Evolutionary conservation across 805 yeast genomes (phyloP), one percentile per base, ranked within the genome.

Genomic region (Starmerella bombi): DNA sequence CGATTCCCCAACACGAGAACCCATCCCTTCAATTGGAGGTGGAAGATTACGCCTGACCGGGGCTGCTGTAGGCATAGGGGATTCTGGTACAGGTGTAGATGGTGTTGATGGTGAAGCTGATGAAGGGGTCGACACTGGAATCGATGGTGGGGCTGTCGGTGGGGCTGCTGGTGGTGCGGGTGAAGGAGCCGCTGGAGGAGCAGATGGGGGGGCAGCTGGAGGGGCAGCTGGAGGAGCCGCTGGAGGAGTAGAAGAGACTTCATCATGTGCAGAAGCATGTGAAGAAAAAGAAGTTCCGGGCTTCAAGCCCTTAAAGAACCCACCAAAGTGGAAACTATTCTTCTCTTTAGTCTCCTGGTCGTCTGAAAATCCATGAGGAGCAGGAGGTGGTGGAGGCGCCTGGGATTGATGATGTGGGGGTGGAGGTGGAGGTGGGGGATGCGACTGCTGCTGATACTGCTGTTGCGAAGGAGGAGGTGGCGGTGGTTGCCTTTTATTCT

Each of bases 391-490:
- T 14, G 17, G 25, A 15, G 10, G 12, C 25, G 40, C 35, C n/a
- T 8, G 27, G 27, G 27, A 12, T 12, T 23, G 27, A 8, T 23
- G 27, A 23, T 7, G 27, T 12, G 27, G 27, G 5, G 22, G 36
- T 3, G 43, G 36, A 14, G 43, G 34, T 3, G 42, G 42, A 10
- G 41, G 39, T 18, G 34, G 38, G 8, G 38, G 44, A 17, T 25
- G 19, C 25, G 43, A 25, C 16, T 42, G 38, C 14, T 47, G 32
- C 1, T 55, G 52, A n/a, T n/a, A n/a, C n/a, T n/a, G n/a, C 10
- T 66, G 59, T 3, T 61, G 55, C 9, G 61, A 44, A 15, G 62
- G 50, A 3, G 59, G 53, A 3, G 70, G 66, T 9, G 69, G 66
- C 1, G 42, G 55, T 32, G 41, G 57, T 19, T 41, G 49, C 25